Conservation (phyloP, 2,329 filamentous ascomycete genomes). For the Sporothrix inflata region DNA sequence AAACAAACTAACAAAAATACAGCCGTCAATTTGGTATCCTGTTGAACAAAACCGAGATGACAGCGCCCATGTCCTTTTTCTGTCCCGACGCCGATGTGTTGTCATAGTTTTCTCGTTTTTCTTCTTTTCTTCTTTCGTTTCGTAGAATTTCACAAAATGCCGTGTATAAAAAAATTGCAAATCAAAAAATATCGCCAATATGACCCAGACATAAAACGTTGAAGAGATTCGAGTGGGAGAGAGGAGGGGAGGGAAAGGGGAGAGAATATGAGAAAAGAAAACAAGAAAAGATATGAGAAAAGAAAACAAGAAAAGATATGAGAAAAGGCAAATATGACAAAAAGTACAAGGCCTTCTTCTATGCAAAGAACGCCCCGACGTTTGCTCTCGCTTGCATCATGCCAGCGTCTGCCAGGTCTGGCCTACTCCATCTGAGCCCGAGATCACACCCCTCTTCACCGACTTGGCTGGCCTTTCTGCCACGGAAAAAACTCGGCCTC, state of each 20-base stretch:
- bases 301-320: not conserved
- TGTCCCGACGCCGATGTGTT: conserved; percentile 10
- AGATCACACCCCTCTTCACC: not conserved
- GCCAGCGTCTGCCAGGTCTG: not conserved
- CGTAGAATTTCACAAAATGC: not conserved
- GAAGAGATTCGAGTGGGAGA: conserved; percentile 2
- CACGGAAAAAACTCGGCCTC: not conserved
- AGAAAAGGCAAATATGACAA: not conserved
- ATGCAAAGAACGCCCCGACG: conserved; percentile 3
- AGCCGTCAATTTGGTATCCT: conserved; percentile 27
- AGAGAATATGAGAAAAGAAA: not conserved
- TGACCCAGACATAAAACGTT: conserved; percentile 20
- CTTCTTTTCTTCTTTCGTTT: not conserved
- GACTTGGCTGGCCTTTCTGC: not conserved
- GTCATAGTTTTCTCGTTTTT: not conserved
- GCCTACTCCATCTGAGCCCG: not conserved
- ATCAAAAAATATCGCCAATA: conserved; percentile 6
- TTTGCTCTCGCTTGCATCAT: not conserved
- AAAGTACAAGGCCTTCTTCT: conserved; percentile 3
- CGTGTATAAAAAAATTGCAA: conserved; percentile 11
- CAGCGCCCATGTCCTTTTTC: conserved; percentile 21
- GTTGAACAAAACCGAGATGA: conserved; percentile 29
- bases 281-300: not conserved
- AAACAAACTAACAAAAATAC: not conserved
- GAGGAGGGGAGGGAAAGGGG: not conserved